Base-by-base conservation (phyloP, 495 filamentous ascomycete genomes). In the Penicillium daleae region DNA sequence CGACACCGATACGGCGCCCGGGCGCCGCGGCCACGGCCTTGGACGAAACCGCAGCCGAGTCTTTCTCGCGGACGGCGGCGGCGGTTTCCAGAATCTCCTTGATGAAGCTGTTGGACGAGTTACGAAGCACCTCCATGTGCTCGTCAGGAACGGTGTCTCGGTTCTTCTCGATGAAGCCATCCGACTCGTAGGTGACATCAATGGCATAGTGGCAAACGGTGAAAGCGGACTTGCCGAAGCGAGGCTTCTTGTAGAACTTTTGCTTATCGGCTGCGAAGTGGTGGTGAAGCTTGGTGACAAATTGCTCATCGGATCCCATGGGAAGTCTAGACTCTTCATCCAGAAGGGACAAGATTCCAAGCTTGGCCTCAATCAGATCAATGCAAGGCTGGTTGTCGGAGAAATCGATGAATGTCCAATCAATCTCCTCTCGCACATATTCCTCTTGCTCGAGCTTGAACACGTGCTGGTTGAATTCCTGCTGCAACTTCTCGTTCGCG, bases 341-440 rank as follows among this genome's bases (percentile, higher is more conserved):
- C 22, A 99, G 78, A 49, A 99, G 85, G 24, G 93, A 90, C 56
- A 99, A 77, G 57, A 99, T 90, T 68, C 95, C 96, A 40, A 99
- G 82, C 74, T 96, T 98, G 49, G 92, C 93, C 78, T 99, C 95
- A 65, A 99, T 99, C 44, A 99, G 78, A 74, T 99, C 95, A 71
- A 99, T 99, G 78, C 95, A 99, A n/a, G 96, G 96, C 74, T 98
- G 93, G 69, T 99, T 99, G 73, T 99, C 95, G 53, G 95, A 96
- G 78, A 98, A 99, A 74, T 99, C 95, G 80, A 99, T 99, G 74
- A 98, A 99, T 13, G 91, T 97, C 95, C 95, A 99, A 73, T 98
- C 94, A 65, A 99, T 99, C 78, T 98, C 82, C 72, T 99, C 95
- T 32, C 90, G 85, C 13, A 97, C 85, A 77, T 99, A 99, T 78